Evolutionary conservation across 768 basidiomycete species (phyloP), one percentile per base, ranked within the genome.

Genomic region (Dendrothele bispora): DNA sequence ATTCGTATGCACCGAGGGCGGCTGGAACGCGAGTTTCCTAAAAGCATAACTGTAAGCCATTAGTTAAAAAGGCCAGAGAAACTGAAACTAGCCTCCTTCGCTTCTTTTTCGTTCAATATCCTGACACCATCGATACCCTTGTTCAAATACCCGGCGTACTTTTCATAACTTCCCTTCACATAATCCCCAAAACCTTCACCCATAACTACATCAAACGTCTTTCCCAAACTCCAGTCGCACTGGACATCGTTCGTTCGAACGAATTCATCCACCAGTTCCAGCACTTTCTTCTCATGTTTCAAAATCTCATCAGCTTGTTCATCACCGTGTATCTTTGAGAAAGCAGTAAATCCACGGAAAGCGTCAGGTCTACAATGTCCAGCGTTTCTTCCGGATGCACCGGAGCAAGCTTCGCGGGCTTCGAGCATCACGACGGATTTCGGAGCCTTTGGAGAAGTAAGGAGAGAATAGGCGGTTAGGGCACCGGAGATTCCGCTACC

Each of bases 371-470:
- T 51, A 46, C 58, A 59, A 48, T 64, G 63, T 6, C 63, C 63
- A 2, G 60, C 63, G 42, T 64, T 64, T 28, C 62, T 43, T 20
- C 51, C 64, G 6, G 63, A 64, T 6, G 64, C 64, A 5, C 64
- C 64, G 5, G 53, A 44, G 39, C 61, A 61, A 14, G 47, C 54
- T 29, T 75, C 70, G n/a, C 75, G 48, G 14, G 75, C 77, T 57
- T 78, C 77, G 11, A 78, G 53, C 7, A 75, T 55, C 18, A 69
- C 60, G 24, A 77, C 61, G 26, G 41, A 41, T 17, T 50, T 46
- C 12, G 60, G 55, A n/a, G n/a, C n/a, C n/a, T n/a, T n/a, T n/a
- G n/a, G 5, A 2, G 53, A 48, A 15, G 57, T 55, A 11, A 64
- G 43, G n/a, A 67, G 48, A 35, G 54, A 58, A 32, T 63, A 63